Conservation (phyloP, 176 grass and related monocot species). For the Aegilops tauschii region DNA sequence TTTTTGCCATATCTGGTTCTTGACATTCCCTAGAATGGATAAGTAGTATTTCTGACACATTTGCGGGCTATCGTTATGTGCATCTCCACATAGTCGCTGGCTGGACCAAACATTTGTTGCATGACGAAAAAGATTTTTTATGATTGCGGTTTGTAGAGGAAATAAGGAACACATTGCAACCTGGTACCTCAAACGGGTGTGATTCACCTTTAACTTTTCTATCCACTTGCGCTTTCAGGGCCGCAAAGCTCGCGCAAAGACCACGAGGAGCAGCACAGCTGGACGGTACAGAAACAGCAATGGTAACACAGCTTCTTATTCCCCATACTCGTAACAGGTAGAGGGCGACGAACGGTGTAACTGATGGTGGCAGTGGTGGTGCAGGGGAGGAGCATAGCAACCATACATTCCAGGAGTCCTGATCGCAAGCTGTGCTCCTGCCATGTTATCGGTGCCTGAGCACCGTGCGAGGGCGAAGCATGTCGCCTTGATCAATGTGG, state of each 20-base stretch:
- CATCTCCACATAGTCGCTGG: not conserved
- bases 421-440: not conserved
- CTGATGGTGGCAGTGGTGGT: not conserved
- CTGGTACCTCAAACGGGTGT: not conserved
- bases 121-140: not conserved
- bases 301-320: constrained; percentile 50
- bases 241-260: constrained; percentile 69
- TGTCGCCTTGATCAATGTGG: not conserved
- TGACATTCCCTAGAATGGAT: not conserved
- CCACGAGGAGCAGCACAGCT: constrained; percentile 71
- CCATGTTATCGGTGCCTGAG: not conserved
- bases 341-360: constrained; percentile 41
- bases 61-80: not conserved
- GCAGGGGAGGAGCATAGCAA: constrained; percentile 44
- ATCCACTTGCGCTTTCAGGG: constrained; percentile 49
- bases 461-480: not conserved
- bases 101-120: not conserved
- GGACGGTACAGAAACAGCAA: constrained; percentile 56
- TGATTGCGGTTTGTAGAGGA: not conserved
- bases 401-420: constrained; percentile 46
- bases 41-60: not conserved
- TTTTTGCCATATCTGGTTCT: not conserved
- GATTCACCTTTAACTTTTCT: not conserved
- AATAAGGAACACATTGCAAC: not conserved
- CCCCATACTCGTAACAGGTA: constrained; percentile 36